These are phyloP conservation scores for Rhazya stricta DNA, from an alignment of 257 asterid genomes.

Conservation along the genomic window DNA sequence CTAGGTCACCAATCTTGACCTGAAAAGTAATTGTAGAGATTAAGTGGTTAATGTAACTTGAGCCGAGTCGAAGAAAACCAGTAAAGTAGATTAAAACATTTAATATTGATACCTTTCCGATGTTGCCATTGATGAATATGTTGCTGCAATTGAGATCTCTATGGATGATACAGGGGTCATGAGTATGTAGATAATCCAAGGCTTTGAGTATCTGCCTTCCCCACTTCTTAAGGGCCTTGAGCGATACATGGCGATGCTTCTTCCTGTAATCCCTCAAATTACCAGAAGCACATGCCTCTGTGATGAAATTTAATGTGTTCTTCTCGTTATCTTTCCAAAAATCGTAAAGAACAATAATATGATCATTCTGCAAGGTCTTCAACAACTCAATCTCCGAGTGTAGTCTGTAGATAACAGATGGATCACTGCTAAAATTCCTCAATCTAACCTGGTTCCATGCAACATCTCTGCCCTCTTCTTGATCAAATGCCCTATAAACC, in stretches of 20 bases:
- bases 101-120: slow-evolving; percentile 83
- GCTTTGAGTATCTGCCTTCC: slow-evolving; percentile 67
- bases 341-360: slow-evolving; percentile 22
- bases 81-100: too few species aligned
- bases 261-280: slow-evolving; percentile 69
- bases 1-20: slow-evolving; percentile 84
- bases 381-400: slow-evolving; percentile 22
- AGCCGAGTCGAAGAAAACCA: too few species aligned
- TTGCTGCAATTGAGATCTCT: slow-evolving; percentile 84
- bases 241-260: slow-evolving; percentile 64
- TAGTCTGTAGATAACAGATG: slow-evolving; percentile 18
- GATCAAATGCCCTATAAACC: slow-evolving; percentile 28
- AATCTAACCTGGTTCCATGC: slow-evolving; percentile 29
- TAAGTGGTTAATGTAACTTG: too few species aligned
- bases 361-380: slow-evolving; percentile 19
- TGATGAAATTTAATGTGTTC: slow-evolving; percentile 55
- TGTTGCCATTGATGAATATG: slow-evolving; percentile 74
- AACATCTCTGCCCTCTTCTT: slow-evolving; percentile 25
- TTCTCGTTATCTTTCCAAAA: slow-evolving; percentile 25
- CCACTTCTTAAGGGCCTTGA: slow-evolving; percentile 77
- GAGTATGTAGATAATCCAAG: slow-evolving; percentile 64
- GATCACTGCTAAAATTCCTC: slow-evolving; percentile 23
- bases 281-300: slow-evolving; percentile 77
- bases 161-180: slow-evolving; percentile 68
- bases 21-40: slow-evolving; percentile 19